Conservation (phyloP, 2,329 filamentous ascomycete species). For the Aspergillus sp. region DNA sequence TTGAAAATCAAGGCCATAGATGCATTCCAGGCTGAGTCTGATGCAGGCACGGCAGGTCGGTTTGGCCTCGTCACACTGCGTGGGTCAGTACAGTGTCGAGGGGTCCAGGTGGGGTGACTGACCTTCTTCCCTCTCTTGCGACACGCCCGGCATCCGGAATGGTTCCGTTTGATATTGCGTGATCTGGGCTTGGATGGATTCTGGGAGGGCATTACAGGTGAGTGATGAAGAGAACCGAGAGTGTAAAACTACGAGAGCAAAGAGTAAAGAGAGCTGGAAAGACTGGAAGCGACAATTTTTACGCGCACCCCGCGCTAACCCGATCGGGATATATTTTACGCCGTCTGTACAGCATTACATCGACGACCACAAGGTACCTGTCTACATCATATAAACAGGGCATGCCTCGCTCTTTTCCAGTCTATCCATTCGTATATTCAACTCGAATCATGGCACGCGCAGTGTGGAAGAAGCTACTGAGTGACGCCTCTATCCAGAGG, state of each 20-base stretch:
- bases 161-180: neutral
- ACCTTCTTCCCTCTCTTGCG: slow-evolving; percentile 17
- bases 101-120: neutral
- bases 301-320: neutral
- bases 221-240: no score
- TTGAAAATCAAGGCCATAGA: slow-evolving; percentile 12
- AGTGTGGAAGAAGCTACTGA: slow-evolving; percentile 25
- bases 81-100: neutral
- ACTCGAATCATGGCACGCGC: slow-evolving; percentile 9
- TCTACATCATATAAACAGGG: neutral
- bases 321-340: neutral
- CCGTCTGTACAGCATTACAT: neutral
- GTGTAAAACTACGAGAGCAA: neutral
- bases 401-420: neutral
- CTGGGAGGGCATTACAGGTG: neutral
- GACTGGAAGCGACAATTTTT: neutral
- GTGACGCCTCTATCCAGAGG: slow-evolving; percentile 41
- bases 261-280: neutral
- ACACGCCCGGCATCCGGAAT: slow-evolving; percentile 16
- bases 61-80: slow-evolving; percentile 18
- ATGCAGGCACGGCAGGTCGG: slow-evolving; percentile 14
- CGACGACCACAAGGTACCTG: neutral
- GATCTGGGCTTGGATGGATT: neutral
- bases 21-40: slow-evolving; percentile 15
- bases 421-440: neutral